A percentile compares a stretch with the other conserved stretches of the same genome.
Evolutionary conservation across 2,329 filamentous ascomycete species (phyloP).

Genomic region (Gnomoniopsis smithogilvyi): DNA sequence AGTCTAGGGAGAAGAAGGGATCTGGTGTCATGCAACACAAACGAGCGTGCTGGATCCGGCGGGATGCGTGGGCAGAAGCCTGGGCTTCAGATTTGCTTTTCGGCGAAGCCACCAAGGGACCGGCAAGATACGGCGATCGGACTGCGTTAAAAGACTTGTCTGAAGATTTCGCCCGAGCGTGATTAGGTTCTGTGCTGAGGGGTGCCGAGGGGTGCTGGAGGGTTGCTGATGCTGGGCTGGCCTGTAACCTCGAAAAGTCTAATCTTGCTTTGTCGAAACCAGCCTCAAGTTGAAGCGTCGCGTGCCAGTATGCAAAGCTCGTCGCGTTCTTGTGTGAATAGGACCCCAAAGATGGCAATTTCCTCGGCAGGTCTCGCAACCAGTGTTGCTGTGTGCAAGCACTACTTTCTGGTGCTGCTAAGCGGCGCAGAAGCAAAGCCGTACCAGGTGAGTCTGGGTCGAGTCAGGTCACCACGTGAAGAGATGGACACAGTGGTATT

Average conservation of each 20-base stretch:
- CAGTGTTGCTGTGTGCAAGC: neutral
- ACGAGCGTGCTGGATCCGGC: neutral
- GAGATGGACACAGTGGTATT: neutral
- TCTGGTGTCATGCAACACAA: slow-evolving; percentile 1
- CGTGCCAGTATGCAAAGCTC: neutral
- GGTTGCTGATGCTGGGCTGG: neutral
- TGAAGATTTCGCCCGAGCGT: neutral
- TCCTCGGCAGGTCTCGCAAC: neutral
- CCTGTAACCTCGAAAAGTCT: neutral
- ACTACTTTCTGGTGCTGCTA: neutral
- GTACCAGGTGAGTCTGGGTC: neutral
- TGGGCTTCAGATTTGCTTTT: slow-evolving; percentile 9
- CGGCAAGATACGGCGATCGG: slow-evolving; percentile 1
- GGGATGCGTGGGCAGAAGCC: neutral
- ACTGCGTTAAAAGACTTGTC: neutral
- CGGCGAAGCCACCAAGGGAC: neutral
- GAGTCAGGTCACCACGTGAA: slow-evolving; percentile 10
- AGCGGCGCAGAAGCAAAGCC: neutral
- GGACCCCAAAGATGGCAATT: neutral
- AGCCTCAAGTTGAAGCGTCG: neutral
- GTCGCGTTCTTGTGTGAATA: neutral
- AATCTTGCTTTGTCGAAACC: neutral
- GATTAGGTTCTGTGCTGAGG: neutral
- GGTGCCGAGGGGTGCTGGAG: too few relatives aligned
- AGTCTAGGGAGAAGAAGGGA: neutral